Evolutionary conservation across 495 filamentous ascomycete species (phyloP).

Genomic region (Neurospora discreta): DNA sequence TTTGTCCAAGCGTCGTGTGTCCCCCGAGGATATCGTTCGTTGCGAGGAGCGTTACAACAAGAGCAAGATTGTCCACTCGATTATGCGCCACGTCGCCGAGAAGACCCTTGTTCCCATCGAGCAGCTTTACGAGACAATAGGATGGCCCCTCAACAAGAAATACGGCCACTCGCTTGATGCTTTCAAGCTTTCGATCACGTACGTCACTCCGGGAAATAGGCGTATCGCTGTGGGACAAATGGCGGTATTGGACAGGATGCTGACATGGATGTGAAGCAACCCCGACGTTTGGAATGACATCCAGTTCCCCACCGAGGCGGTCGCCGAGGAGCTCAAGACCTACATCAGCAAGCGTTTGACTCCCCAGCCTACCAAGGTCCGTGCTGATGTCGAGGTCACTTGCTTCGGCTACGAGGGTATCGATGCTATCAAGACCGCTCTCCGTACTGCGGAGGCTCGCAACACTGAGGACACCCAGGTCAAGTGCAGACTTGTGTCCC

Average conservation of each 20-base stretch:
- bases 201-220: slow-evolving; percentile 20
- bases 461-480: slow-evolving; percentile 86
- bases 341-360: slow-evolving; percentile 96
- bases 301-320: slow-evolving; percentile 73
- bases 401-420: slow-evolving; percentile 98
- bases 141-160: slow-evolving; percentile 94
- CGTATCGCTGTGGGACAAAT: background rate
- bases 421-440: slow-evolving; percentile 86
- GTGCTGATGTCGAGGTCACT: slow-evolving; percentile 94
- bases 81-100: slow-evolving; percentile 96
- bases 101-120: slow-evolving; percentile 91
- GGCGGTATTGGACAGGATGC: slow-evolving; percentile 1
- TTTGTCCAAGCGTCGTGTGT: slow-evolving; percentile 94
- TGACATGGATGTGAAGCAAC: slow-evolving; percentile 46
- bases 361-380: slow-evolving; percentile 94
- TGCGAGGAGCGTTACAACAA: slow-evolving; percentile 99
- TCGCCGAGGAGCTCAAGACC: slow-evolving; percentile 73
- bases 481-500: slow-evolving; percentile 92
- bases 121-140: slow-evolving; percentile 83
- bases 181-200: slow-evolving; percentile 98
- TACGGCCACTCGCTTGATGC: slow-evolving; percentile 95
- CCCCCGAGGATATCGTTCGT: slow-evolving; percentile 92
- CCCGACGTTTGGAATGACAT: slow-evolving; percentile 92
- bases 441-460: slow-evolving; percentile 75
- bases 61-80: slow-evolving; percentile 96